Evolutionary conservation across 192 early-diverging fungal species (phyloP), one percentile per base, ranked within the genome.

Genomic region (Podila epicladia): DNA sequence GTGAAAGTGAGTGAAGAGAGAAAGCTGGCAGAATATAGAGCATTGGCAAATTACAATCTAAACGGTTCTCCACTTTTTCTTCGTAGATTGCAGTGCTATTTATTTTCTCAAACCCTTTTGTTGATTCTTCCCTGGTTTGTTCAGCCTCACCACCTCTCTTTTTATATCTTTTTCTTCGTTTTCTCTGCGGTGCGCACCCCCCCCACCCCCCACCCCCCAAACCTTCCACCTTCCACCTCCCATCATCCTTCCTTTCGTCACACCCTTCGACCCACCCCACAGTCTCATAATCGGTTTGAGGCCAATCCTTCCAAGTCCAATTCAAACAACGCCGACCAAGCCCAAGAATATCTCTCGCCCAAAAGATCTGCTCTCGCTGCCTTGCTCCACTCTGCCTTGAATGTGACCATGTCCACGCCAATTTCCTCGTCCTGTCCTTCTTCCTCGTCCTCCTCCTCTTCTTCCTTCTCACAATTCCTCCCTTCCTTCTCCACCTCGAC

Each of bases 401-500:
- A 15, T 45, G 41, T 45, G 41, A 55, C 53, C 53, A 55, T 55
- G 53, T 55, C 53, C 11, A 55, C 41, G 15, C 41, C 41, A 45
- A 45, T 24, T 26, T n/a, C 53, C 53, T 55, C 53, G 53, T 37
- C 53, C 66, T 67, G 45, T n/a, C 45, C 28, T 20, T 26, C 45
- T 53, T 15, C 66, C 7, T 53, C 62, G 2, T 13, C 62, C 26
- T 58, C 60, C 4, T 51, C 65, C 24, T n/a, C 57, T 26, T 65
- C 58, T 26, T 49, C 55, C 2, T 65, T 72, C 28, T 64, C 32
- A 3, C 69, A 66, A 9, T 50, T 57, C 28, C 62, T 48, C 31
- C 20, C 48, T 35, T 59, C 79, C 35, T 60, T 55, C 26, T 55
- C 69, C 19, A 24, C 69, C 28, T 37, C 62, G 28, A 26, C 49